Evolutionary conservation across 345 rosid genomes (phyloP), one percentile per base, ranked within the genome.

Genomic region (Diplotaxis tenuifolia): DNA sequence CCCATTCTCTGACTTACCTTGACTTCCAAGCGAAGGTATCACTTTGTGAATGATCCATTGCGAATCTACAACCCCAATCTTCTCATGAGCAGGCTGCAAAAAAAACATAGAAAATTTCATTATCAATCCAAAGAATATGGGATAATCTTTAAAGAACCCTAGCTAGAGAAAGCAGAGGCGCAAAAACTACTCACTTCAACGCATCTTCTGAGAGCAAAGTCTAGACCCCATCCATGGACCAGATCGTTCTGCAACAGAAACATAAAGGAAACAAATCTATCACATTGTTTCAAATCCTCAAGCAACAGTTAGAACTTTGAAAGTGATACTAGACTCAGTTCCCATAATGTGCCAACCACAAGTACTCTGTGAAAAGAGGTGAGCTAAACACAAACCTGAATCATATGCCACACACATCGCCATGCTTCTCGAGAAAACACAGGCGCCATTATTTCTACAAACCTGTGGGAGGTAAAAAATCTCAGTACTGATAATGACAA

Each of bases 141-240:
- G 19, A 15, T 38, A 1, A 3, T 3, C 1, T 20, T 25, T 40
- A 22, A 10, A 10, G 53, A 54, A 21, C 9, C 8, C 6, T 40
- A 63, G 29, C 56, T 25, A 25, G 38, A 0, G 50, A 19, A 68
- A 21, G 11, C 19, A 61, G 74, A 27, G 62, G 32, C 19, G 1
- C 32, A 25, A 23, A 5, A 6, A 25, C 4, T 59, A 56, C 81
- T 66, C 45, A 85, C 98, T 83, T 89, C 89, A 7, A 88, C 87
- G 12, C 98, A 91, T 88, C 89, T 87, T 79, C 98, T 81, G 38
- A 94, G 94, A 66, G 95, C 92, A 63, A 94, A 94, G 83, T 91
- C 98, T 68, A 94, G 86, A 67, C 98, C 98, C 98, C 96, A 94
- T 74, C 98, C 98, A 80, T 94, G 98, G 61, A 94, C 95, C 81